Conservation (phyloP, 164 flowering plant genomes). For the Magnolia officinalis region DNA sequence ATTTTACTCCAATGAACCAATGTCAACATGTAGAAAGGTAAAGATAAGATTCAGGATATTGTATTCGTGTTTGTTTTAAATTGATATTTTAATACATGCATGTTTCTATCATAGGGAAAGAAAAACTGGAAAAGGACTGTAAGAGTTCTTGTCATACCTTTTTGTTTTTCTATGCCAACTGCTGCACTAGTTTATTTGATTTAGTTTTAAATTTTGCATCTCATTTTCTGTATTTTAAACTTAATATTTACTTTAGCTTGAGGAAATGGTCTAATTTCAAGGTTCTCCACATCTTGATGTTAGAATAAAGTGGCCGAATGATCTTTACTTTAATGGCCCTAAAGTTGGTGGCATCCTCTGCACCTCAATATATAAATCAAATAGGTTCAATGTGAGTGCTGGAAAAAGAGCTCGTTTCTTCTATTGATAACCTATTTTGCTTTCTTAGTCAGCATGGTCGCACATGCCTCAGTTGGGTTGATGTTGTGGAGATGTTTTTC, state of each 20-base stretch:
- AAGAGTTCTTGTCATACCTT: too few relatives aligned
- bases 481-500: neutral
- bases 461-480: neutral
- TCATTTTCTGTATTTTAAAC: too few relatives aligned
- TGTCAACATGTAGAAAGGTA: too few relatives aligned
- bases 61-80: too few relatives aligned
- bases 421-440: constrained; percentile 5
- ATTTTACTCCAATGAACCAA: too few relatives aligned
- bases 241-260: too few relatives aligned
- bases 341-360: constrained; percentile 96
- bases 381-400: constrained; percentile 88
- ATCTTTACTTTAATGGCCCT: constrained; percentile 82
- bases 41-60: too few relatives aligned
- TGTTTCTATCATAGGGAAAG: too few relatives aligned
- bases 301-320: constrained; percentile 98
- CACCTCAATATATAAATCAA: constrained; percentile 76
- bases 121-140: too few relatives aligned
- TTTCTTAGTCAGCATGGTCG: neutral
- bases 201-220: constrained; percentile 2
- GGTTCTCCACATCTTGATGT: constrained; percentile 74
- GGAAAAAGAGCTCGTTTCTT: constrained; percentile 50
- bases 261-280: constrained; percentile 39
- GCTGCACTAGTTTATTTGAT: neutral
- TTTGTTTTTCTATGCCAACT: neutral
- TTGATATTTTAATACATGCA: too few relatives aligned